Evolutionary conservation across 768 basidiomycete genomes (phyloP), one percentile per base, ranked within the genome.

Genomic region (Mycena filopes): DNA sequence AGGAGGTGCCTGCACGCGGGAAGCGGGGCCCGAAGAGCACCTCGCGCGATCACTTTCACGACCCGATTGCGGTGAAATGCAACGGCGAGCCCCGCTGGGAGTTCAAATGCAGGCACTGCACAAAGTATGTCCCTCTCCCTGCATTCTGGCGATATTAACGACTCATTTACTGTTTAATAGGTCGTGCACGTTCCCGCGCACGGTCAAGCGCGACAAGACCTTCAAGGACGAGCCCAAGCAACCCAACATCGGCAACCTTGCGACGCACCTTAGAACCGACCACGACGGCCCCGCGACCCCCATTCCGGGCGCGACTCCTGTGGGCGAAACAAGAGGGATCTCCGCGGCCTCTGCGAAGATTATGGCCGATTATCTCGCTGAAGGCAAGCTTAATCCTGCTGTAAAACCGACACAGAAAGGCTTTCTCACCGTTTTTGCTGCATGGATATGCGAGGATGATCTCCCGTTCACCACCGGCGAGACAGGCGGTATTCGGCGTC

Each of bases 321-420:
- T 33, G 8, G 73, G 70, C 20, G 18, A 23, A 18, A 41, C 23
- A 1, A 42, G 38, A 0, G 51, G 38, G 0, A n/a, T 54, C n/a
- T 40, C 56, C 2, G 51, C 57, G 0, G 51, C 50, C 3, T 53
- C 51, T 9, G 72, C 68, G 0, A 65, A 74, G 16, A 49, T 80
- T 12, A 77, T 78, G 76, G 73, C 59, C 40, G 67, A 59, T 3
- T 79, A 59, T 50, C 59, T 80, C 20, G 70, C 71, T 56, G 71
- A 78, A 15, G 78, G 79, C 1, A 68, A 75, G 53, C 70, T 79
- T 13, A 77, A 79, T 62, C 79, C 76, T 0, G 62, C 60, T 23
- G 48, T 73, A 2, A 66, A 66, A 23, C 47, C 69, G 1, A 75
- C 73, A 0, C 63, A 77, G 16, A 66, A 64, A 48, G 77, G 77